These are phyloP conservation scores for Quercus lobata DNA, from an alignment of 331 rosid species.

Conservation along the genomic window DNA sequence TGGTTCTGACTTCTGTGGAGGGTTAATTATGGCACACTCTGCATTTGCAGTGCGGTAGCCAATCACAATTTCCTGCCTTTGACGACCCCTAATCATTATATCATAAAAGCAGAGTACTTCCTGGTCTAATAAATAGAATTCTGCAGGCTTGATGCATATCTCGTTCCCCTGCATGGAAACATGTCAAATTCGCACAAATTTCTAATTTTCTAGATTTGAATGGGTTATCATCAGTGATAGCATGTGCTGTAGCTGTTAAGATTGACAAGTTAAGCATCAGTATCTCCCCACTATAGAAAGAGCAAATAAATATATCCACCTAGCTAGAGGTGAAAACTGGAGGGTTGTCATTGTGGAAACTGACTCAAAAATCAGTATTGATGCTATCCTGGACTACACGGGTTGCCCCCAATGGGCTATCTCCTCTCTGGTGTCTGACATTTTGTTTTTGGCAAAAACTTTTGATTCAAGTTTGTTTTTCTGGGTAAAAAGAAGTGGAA, in stretches of 20 bases:
- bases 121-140: constrained; percentile 90
- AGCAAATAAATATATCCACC: background rate
- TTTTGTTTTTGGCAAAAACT: too few relatives aligned
- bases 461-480: too few relatives aligned
- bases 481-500: too few relatives aligned
- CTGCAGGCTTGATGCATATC: constrained; percentile 91
- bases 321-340: too few relatives aligned
- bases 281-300: too few relatives aligned
- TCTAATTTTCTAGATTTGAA: background rate
- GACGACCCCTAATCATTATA: too few relatives aligned
- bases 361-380: too few relatives aligned
- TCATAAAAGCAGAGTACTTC: too few relatives aligned
- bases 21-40: constrained; percentile 83
- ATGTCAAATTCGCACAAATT: background rate
- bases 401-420: too few relatives aligned
- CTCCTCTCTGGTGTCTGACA: too few relatives aligned
- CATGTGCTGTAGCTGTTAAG: background rate
- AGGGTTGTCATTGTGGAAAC: too few relatives aligned
- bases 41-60: constrained; percentile 68
- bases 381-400: too few relatives aligned
- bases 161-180: constrained; percentile 73
- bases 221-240: background rate
- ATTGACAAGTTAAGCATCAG: background rate
- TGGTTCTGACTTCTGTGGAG: constrained; percentile 50
- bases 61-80: constrained; percentile 71